phyloP scores from a whole-genome alignment of 352 stramenopile species.

The Chrysophaeum taylorii region DNA sequence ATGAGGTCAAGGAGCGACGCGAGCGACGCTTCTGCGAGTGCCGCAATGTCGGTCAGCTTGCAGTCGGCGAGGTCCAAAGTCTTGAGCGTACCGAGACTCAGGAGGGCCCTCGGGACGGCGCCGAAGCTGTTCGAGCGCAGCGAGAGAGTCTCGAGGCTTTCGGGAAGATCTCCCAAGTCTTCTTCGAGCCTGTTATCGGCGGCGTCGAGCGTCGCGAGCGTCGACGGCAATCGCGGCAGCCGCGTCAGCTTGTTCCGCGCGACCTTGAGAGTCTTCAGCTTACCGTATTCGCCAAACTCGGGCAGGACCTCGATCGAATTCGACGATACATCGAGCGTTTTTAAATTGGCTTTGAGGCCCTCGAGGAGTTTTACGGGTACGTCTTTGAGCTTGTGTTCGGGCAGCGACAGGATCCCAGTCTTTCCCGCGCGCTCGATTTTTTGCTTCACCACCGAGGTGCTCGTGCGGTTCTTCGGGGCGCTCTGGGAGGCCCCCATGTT shows the following conservation, averaged over 20 bases:
- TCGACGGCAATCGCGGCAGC: neutral
- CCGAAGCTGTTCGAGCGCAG: neutral
- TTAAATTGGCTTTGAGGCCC: neutral
- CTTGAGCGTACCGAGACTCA: neutral
- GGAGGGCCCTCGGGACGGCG: neutral
- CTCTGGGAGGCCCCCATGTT: too few species aligned
- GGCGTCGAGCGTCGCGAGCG: neutral
- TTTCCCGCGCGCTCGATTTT: neutral
- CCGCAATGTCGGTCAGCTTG: neutral
- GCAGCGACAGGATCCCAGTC: neutral
- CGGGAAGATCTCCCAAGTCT: too few species aligned
- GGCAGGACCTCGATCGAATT: neutral
- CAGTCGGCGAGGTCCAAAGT: neutral
- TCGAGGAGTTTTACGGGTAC: neutral
- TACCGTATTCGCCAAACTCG: neutral
- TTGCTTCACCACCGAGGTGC: neutral
- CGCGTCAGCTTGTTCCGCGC: neutral
- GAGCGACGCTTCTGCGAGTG: too few species aligned
- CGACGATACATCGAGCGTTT: neutral
- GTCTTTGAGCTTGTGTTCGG: neutral
- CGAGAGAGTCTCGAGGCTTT: neutral
- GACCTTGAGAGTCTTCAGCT: conserved; percentile 6
- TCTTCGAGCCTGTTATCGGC: neutral
- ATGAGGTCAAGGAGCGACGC: neutral
- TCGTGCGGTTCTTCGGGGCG: too few species aligned